These are phyloP conservation scores for Aspergillus sp. DNA, from an alignment of 2,329 filamentous ascomycete species.

Conservation along the genomic window DNA sequence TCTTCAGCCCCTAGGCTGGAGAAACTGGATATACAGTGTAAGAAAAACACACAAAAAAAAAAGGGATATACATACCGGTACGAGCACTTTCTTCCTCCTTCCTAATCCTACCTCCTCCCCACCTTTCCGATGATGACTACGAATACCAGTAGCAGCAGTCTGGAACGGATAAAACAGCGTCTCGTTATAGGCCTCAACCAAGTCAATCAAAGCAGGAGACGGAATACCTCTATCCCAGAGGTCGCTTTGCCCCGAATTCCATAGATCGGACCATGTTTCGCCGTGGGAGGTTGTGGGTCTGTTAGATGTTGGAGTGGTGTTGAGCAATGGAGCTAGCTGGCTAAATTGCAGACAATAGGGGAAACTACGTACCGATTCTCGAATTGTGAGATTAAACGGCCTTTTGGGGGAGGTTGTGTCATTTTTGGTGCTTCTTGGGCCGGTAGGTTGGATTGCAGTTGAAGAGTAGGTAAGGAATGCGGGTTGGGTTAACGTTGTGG, in stretches of 20 bases:
- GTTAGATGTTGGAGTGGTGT: background rate
- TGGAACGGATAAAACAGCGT: conserved; percentile 16
- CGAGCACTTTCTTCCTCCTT: conserved; percentile 26
- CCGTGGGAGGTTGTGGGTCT: background rate
- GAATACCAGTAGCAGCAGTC: too few relatives aligned
- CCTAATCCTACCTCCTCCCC: too few relatives aligned
- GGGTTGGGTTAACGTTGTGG: background rate
- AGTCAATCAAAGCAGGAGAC: conserved; percentile 31
- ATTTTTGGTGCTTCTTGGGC: background rate
- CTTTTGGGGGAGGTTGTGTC: conserved; percentile 71
- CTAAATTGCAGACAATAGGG: background rate
- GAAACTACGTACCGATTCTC: background rate
- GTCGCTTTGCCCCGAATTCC: conserved; percentile 24
- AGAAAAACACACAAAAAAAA: too few relatives aligned
- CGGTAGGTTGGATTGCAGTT: background rate
- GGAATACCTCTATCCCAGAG: conserved; percentile 34
- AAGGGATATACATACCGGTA: conserved; percentile 23
- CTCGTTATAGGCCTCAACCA: conserved; percentile 22
- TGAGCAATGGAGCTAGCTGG: background rate
- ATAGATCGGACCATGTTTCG: conserved; percentile 22
- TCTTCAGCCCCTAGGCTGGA: background rate
- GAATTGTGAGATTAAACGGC: conserved; percentile 8
- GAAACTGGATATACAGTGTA: background rate
- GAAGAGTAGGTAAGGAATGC: background rate
- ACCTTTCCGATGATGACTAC: too few relatives aligned